Conservation (phyloP, 129 eudicot species). For the Tagetes patula region DNA sequence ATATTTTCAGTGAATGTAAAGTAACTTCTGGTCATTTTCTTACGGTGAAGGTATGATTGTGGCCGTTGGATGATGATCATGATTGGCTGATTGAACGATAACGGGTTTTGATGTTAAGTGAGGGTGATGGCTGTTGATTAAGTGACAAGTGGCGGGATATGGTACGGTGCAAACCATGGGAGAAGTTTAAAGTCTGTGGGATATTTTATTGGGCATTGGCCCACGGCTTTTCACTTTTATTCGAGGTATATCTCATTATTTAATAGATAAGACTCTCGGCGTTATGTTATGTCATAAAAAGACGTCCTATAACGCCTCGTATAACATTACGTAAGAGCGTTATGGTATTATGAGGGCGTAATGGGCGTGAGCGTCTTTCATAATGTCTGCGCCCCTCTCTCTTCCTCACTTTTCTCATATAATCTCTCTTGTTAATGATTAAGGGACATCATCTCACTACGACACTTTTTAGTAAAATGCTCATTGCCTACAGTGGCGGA, state of each 20-base stretch:
- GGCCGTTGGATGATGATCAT: slow-evolving; percentile 29
- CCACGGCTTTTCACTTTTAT: slow-evolving; percentile 17
- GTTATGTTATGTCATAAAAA: too few relatives aligned
- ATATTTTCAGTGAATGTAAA: not conserved
- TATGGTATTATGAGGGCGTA: too few relatives aligned
- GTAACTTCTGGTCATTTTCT: not conserved
- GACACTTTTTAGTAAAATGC: too few relatives aligned
- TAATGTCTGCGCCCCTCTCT: too few relatives aligned
- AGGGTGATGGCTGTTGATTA: not conserved
- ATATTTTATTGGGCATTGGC: slow-evolving; percentile 17
- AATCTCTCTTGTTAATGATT: too few relatives aligned
- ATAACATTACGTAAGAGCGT: too few relatives aligned
- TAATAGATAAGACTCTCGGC: not conserved
- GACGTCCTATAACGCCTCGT: too few relatives aligned
- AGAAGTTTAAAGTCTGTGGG: not conserved
- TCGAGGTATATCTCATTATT: not conserved
- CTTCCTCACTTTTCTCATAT: too few relatives aligned
- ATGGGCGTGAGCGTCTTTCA: too few relatives aligned
- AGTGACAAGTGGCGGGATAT: not conserved
- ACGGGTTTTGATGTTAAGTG: not conserved
- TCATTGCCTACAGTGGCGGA: too few relatives aligned
- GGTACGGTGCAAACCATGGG: slow-evolving; percentile 1
- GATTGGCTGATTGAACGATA: not conserved
- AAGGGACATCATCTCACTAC: too few relatives aligned
- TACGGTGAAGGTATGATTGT: slow-evolving; percentile 5